A percentile compares a stretch with the other conserved stretches of the same genome.
Evolutionary conservation across 2,329 filamentous ascomycete genomes (phyloP).

Genomic region (Nectriaceae sp.): DNA sequence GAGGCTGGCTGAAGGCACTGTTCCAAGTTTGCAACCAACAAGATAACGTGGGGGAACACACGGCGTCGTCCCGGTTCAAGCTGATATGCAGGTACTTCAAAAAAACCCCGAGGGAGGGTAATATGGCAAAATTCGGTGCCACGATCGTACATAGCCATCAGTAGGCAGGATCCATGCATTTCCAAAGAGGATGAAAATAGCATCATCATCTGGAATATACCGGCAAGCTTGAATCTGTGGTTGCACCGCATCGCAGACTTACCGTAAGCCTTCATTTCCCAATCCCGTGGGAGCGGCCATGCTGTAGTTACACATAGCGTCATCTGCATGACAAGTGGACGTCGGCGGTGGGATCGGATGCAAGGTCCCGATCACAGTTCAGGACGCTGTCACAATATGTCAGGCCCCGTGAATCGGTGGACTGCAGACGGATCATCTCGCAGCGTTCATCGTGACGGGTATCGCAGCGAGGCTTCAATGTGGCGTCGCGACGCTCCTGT

Average conservation of each 20-base stretch:
- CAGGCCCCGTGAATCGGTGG: background rate
- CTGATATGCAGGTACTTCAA: background rate
- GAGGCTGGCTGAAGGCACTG: background rate
- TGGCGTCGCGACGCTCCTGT: background rate
- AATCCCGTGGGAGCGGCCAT: conserved; percentile 11
- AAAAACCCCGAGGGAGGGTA: background rate
- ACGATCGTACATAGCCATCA: background rate
- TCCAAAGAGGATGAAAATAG: conserved; percentile 7
- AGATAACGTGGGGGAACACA: background rate
- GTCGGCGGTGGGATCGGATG: background rate
- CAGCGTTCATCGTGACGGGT: background rate
- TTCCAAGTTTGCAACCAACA: background rate
- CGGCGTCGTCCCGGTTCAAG: background rate
- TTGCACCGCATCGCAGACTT: conserved; percentile 2
- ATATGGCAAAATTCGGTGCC: too few relatives aligned
- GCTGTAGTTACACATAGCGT: conserved; percentile 1
- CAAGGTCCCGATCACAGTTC: background rate
- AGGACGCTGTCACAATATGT: background rate
- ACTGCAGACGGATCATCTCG: background rate
- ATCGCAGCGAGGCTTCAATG: background rate
- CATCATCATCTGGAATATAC: conserved; percentile 1
- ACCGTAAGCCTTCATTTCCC: conserved; percentile 7
- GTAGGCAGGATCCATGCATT: background rate
- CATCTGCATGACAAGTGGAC: background rate
- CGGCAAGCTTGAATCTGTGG: background rate